A percentile compares a stretch with the other conserved stretches of the same genome.
phyloP scores from a whole-genome alignment of 139 green algal genomes.

The Pleodorina starrii region DNA sequence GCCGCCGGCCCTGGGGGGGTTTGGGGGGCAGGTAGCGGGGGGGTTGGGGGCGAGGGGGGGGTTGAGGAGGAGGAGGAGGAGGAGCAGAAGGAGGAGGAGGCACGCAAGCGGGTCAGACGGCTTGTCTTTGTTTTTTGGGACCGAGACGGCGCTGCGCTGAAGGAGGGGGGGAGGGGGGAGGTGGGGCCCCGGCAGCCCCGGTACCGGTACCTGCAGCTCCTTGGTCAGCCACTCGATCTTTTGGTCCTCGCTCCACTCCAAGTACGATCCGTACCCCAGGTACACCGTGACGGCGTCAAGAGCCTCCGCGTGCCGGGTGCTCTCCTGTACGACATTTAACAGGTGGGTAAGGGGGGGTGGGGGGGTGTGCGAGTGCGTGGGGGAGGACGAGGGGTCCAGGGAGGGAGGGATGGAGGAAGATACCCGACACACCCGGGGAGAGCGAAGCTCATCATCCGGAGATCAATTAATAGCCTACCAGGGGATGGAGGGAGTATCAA shows the following conservation, averaged over 20 bases:
- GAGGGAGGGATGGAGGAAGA: not conserved
- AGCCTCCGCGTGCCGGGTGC: slow-evolving; percentile 85
- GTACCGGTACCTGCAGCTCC: slow-evolving; percentile 76
- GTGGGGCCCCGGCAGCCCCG: not conserved
- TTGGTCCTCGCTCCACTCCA: slow-evolving; percentile 92
- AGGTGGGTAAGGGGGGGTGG: not conserved
- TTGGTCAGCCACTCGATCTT: slow-evolving; percentile 84
- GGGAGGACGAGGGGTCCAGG: not conserved
- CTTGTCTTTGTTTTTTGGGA: no score
- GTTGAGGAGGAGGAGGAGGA: not conserved
- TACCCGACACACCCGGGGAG: no score
- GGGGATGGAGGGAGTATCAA: no score
- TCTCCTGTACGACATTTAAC: slow-evolving; percentile 73
- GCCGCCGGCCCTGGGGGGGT: slow-evolving; percentile 76
- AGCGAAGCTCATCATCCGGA: not conserved
- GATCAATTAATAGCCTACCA: no score
- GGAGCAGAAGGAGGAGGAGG: not conserved
- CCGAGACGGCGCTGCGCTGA: no score
- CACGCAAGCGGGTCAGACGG: no score
- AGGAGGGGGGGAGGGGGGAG: not conserved
- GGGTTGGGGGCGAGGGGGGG: not conserved
- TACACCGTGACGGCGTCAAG: slow-evolving; percentile 92
- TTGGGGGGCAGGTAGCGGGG: not conserved
- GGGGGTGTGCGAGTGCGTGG: no score
- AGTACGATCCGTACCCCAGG: slow-evolving; percentile 86